Evolutionary conservation across 495 filamentous ascomycete genomes (phyloP), one percentile per base, ranked within the genome.

Genomic region (Neurospora sp.): DNA sequence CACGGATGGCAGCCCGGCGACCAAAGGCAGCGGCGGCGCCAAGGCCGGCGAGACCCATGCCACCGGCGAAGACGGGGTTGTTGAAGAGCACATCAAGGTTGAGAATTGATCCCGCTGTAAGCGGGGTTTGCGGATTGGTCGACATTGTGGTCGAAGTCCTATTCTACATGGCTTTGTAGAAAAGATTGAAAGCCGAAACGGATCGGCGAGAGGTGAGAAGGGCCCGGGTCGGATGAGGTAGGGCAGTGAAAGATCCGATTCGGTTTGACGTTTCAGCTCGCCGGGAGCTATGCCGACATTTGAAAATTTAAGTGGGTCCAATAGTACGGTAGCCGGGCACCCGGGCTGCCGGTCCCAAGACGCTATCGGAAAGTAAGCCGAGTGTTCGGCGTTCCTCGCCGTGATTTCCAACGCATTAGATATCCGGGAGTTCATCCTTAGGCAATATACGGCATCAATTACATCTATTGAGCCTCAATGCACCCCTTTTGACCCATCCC

Each of bases 31-130:
- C 83, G 42, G 87, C 89, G 42, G 93, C 91, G 70, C 93, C 96
- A 40, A 98, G 86, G 31, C 90, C 93, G 75, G 94, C 94, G 35
- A 99, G 92, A 73, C 96, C 96, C 72, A 98, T 83, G 77, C 88
- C 88, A 74, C 87, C 87, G 20, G 87, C 87, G 76, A 89, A 89
- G 68, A 89, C 81, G 35, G 87, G 87, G 74, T 89, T 89, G 53
- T 82, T 82, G 77, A 88, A 83, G 75, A 89, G 83, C 40, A 77
- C 81, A 83, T 87, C 83, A 77, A 89, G 76, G 73, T 80, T 77
- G 53, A 86, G 74, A 72, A 84, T 70, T 18, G 80, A 80, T 12
- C 38, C 65, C 10, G 72, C 59, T 40, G 74, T 27, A 44, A 72
- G 53, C 44, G 71, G 35, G 41, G 44, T 68, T 18, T 53, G 42